Conservation (phyloP, 78 protist species). For the Reticulomyxa filosa region DNA sequence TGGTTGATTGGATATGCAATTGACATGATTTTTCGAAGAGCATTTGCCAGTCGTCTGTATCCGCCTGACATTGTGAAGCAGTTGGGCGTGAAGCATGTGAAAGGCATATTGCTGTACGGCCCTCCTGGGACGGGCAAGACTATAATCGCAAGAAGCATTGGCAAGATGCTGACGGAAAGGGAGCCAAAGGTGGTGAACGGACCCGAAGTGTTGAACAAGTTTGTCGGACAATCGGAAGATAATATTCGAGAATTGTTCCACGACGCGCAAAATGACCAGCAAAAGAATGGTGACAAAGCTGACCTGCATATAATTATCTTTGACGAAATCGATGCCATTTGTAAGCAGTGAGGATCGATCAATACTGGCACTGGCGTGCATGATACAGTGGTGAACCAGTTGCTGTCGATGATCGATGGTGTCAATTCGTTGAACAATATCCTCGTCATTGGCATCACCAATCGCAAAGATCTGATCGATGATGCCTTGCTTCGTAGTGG, state of each 20-base stretch:
- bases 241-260: slow-evolving; percentile 81
- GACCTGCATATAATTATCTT: slow-evolving; percentile 87
- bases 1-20: slow-evolving; percentile 2
- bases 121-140: slow-evolving; percentile 70
- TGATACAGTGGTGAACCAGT: slow-evolving; percentile 93
- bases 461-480: slow-evolving; percentile 83
- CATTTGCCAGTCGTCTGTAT: not conserved
- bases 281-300: slow-evolving; percentile 58
- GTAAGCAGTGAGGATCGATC: slow-evolving; percentile 62
- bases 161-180: slow-evolving; percentile 81
- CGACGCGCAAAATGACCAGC: slow-evolving; percentile 58
- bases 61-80: slow-evolving; percentile 29
- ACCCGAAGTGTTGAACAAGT: slow-evolving; percentile 69
- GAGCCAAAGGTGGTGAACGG: slow-evolving; percentile 65
- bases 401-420: slow-evolving; percentile 85
- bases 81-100: slow-evolving; percentile 83
- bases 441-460: slow-evolving; percentile 95
- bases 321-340: slow-evolving; percentile 94
- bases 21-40: slow-evolving; percentile 3
- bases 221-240: slow-evolving; percentile 84
- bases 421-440: slow-evolving; percentile 91
- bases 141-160: slow-evolving; percentile 91
- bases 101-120: slow-evolving; percentile 30
- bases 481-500: slow-evolving; percentile 95
- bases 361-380: slow-evolving; percentile 57